phyloP scores from a whole-genome alignment of 805 yeast species.

The Suhomyces xylopsoci region DNA sequence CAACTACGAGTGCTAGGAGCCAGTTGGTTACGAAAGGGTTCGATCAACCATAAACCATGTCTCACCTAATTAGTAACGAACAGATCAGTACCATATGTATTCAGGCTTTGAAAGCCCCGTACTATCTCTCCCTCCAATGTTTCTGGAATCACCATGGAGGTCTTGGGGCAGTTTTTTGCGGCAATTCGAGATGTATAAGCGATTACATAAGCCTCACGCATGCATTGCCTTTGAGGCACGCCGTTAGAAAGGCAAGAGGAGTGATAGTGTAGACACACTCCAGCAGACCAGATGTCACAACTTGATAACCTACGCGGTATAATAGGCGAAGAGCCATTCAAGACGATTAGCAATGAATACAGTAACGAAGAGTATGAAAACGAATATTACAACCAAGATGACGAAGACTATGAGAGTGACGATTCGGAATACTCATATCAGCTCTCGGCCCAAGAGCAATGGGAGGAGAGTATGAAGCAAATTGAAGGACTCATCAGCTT shows the following conservation, averaged over 20 bases:
- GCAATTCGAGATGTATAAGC: background rate
- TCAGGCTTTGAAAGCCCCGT: too few species aligned
- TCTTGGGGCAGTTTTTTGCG: background rate
- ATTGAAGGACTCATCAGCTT: slow-evolving; percentile 54
- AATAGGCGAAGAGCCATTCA: background rate
- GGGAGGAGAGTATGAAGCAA: slow-evolving; percentile 69
- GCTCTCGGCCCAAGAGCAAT: slow-evolving; percentile 60
- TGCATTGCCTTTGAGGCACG: background rate
- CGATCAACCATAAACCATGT: too few species aligned
- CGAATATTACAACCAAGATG: slow-evolving; percentile 8
- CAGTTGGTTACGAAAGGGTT: too few species aligned
- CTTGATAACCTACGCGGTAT: slow-evolving; percentile 5
- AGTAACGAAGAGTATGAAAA: slow-evolving; percentile 7
- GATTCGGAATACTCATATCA: slow-evolving; percentile 16
- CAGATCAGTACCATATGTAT: too few species aligned
- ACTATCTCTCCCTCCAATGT: too few species aligned
- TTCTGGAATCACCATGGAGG: background rate
- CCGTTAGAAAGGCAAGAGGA: background rate
- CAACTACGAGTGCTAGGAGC: too few species aligned
- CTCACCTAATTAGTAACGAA: too few species aligned
- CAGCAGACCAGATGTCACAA: slow-evolving; percentile 4
- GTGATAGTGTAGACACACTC: background rate
- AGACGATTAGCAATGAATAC: background rate
- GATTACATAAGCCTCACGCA: background rate
- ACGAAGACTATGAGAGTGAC: slow-evolving; percentile 11